A percentile compares a stretch with the other conserved stretches of the same genome.
phyloP scores from a whole-genome alignment of 257 asterid species.

The Solanum bulbocastanum region DNA sequence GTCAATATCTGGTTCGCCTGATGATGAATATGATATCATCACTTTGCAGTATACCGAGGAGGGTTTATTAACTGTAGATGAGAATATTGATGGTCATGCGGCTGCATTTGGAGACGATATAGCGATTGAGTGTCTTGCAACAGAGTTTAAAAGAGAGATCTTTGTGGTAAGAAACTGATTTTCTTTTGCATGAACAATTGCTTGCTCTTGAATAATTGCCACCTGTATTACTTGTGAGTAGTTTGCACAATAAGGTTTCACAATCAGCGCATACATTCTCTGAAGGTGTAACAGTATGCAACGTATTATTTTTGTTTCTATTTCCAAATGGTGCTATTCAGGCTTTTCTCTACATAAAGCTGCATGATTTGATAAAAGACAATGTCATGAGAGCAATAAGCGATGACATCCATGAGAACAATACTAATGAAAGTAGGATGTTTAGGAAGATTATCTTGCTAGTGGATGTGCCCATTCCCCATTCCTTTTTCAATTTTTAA shows the following conservation, averaged over 20 bases:
- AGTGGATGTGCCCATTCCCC: not conserved
- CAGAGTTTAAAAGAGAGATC: slow-evolving; percentile 86
- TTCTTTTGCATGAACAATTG: not conserved
- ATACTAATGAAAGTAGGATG: not conserved
- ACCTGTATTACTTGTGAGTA: not conserved
- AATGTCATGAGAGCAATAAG: not conserved
- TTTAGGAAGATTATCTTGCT: not conserved
- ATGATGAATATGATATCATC: slow-evolving; percentile 86
- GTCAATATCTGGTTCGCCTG: slow-evolving; percentile 77
- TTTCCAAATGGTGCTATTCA: not conserved
- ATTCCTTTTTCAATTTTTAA: not conserved
- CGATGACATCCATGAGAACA: not conserved
- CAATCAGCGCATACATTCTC: not conserved
- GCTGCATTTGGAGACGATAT: slow-evolving; percentile 98
- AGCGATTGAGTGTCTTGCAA: slow-evolving; percentile 93
- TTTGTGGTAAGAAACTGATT: slow-evolving; percentile 63
- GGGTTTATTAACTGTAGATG: slow-evolving; percentile 75
- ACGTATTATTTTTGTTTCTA: not conserved
- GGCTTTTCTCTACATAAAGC: not conserved
- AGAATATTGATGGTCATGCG: slow-evolving; percentile 74
- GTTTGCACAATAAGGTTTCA: not conserved
- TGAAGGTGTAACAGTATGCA: not conserved
- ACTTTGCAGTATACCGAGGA: slow-evolving; percentile 88
- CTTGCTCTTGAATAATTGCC: not conserved
- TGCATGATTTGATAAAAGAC: not conserved